These are phyloP conservation scores for Aspergillus oerlinghausenensis DNA, from an alignment of 2,329 filamentous ascomycete genomes.

Conservation along the genomic window DNA sequence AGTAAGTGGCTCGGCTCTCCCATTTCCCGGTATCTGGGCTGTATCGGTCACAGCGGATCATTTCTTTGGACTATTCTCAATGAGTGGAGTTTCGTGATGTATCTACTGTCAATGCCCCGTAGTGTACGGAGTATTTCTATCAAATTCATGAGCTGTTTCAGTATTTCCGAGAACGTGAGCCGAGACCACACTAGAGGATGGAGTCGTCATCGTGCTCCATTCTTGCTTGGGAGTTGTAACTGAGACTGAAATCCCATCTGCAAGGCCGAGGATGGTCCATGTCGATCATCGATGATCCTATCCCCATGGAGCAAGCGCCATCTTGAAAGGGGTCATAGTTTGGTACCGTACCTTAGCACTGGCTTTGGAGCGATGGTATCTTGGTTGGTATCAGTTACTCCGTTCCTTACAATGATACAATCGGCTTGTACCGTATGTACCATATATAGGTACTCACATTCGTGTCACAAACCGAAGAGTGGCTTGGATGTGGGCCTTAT, in stretches of 20 bases:
- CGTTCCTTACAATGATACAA: neutral
- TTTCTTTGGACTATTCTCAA: neutral
- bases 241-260: neutral
- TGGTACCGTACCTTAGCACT: too few relatives aligned
- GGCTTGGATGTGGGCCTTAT: neutral
- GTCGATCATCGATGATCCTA: neutral
- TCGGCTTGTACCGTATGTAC: neutral
- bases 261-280: neutral
- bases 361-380: neutral
- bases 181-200: neutral
- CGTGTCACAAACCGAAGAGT: neutral
- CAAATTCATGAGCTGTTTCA: neutral
- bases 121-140: too few relatives aligned
- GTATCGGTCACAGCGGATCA: neutral
- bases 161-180: neutral
- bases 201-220: neutral
- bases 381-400: neutral
- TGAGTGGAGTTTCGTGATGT: neutral
- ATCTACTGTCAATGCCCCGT: neutral
- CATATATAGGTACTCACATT: neutral
- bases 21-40: neutral
- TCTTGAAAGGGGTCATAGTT: neutral
- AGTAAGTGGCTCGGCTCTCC: neutral
- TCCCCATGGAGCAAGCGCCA: neutral
- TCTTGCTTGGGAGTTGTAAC: neutral